Evolutionary conservation across 345 rosid genomes (phyloP).

Genomic region (Conringia planisiliqua): DNA sequence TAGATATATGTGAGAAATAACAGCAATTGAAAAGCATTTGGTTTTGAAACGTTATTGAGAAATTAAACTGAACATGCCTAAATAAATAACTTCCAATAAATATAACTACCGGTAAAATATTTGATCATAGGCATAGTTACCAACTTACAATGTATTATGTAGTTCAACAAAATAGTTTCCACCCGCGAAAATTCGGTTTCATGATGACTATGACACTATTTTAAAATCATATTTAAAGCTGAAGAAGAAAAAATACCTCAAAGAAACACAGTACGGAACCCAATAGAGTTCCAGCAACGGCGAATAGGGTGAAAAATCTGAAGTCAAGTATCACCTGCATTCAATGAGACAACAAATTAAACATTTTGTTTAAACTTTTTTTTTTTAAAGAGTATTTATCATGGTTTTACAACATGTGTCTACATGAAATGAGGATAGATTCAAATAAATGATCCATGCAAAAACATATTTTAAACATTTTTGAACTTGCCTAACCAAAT

Average conservation of each 20-base stretch:
- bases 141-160: neutral
- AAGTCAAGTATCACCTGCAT: conserved; percentile 60
- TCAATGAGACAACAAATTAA: neutral
- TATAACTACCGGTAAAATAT: neutral
- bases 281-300: conserved; percentile 64
- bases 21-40: neutral
- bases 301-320: conserved; percentile 65
- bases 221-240: neutral
- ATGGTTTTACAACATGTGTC: neutral
- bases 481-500: neutral
- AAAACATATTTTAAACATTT: neutral
- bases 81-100: no score
- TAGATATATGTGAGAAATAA: neutral
- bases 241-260: conserved; percentile 44
- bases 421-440: neutral
- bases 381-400: neutral
- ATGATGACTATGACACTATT: neutral
- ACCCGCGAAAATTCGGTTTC: neutral
- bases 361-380: neutral
- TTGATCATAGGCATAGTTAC: neutral
- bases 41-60: neutral
- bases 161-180: neutral
- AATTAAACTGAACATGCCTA: no score
- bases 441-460: neutral
- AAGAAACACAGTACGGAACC: conserved; percentile 64